phyloP scores from a whole-genome alignment of 2,329 filamentous ascomycete species.

The Alternaria solani region DNA sequence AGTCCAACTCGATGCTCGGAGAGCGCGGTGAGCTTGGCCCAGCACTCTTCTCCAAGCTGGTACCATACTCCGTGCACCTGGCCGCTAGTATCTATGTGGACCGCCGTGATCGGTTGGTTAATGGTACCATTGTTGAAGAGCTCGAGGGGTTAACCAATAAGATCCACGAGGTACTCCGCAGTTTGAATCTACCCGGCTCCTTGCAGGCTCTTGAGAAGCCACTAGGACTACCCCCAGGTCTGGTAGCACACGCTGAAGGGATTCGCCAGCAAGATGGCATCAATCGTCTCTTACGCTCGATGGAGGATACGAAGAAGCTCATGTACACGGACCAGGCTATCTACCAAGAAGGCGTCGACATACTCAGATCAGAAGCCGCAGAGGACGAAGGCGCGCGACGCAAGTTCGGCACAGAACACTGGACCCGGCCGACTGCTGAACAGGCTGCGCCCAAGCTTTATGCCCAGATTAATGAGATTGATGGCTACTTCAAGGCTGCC shows the following conservation, averaged over 20 bases:
- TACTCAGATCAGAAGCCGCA: constrained; percentile 79
- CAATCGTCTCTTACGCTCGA: constrained; percentile 76
- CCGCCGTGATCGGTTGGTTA: constrained; percentile 86
- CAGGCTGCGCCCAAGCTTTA: constrained; percentile 77
- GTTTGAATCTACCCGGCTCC: constrained; percentile 87
- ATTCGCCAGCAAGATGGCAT: constrained; percentile 90
- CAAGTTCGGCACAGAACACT: constrained; percentile 87
- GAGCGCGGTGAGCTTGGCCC: constrained; percentile 82
- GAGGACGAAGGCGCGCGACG: constrained; percentile 80
- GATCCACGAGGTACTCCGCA: constrained; percentile 79
- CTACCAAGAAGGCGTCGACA: constrained; percentile 82
- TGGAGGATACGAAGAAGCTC: constrained; percentile 91
- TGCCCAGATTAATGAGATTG: constrained; percentile 77
- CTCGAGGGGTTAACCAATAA: constrained; percentile 81
- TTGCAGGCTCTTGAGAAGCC: constrained; percentile 95
- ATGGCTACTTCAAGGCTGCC: constrained; percentile 82
- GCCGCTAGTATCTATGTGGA: constrained; percentile 96
- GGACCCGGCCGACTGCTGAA: constrained; percentile 75
- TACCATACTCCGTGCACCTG: constrained; percentile 94
- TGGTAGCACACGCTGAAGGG: constrained; percentile 92
- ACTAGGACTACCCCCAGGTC: constrained; percentile 81
- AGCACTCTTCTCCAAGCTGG: constrained; percentile 87
- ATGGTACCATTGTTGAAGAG: constrained; percentile 84
- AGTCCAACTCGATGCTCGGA: constrained; percentile 81
- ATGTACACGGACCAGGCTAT: constrained; percentile 78